Evolutionary conservation across 495 filamentous ascomycete genomes (phyloP), one percentile per base, ranked within the genome.

Genomic region (Bathelium albidoporum): DNA sequence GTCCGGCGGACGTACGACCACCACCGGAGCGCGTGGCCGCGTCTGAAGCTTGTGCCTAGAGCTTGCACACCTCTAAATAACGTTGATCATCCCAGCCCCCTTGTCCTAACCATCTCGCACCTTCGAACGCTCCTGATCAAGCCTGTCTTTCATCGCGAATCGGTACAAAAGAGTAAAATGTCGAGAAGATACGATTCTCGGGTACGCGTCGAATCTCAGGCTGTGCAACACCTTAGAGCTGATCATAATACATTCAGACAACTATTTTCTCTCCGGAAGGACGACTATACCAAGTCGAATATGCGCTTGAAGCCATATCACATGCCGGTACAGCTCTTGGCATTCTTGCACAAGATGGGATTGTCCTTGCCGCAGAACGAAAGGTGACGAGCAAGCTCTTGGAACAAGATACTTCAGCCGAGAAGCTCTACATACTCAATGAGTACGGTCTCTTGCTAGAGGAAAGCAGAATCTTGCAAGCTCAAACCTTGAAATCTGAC

Each of bases 211-310:
- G 59, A 61, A 68, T 67, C 62, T 53, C 60, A 66, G 66, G 52
- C 29, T 49, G 32, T 28, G 43, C 36, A 39, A 55, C 24, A 26
- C 26, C 24, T 55, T 32, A 32, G 16, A 9, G 53, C 63, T 65
- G 34, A 62, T 49, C 22, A 18, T 2, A 18, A 53, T 70, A 36
- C 58, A 64, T 62, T 49, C 72, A 97, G 92, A 98, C 94, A 69
- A 98, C 94, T 76, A 98, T 97, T 82, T 98, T 98, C 84, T 98
- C 94, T 59, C 94, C 94, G 65, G 94, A 98, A 78, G 94, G 94
- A 60, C 91, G 94, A 69, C 83, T 98, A 60, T 98, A 98, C 77
- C 94, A 98, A 78, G 94, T 98, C 68, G 94, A 98, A 84, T 98
- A 98, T 84, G 94, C 94, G 16, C 85, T 98, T 24, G 94, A 98